Base-by-base conservation (phyloP, 768 basidiomycete species). In the Pleurotus citrinopileatus region DNA sequence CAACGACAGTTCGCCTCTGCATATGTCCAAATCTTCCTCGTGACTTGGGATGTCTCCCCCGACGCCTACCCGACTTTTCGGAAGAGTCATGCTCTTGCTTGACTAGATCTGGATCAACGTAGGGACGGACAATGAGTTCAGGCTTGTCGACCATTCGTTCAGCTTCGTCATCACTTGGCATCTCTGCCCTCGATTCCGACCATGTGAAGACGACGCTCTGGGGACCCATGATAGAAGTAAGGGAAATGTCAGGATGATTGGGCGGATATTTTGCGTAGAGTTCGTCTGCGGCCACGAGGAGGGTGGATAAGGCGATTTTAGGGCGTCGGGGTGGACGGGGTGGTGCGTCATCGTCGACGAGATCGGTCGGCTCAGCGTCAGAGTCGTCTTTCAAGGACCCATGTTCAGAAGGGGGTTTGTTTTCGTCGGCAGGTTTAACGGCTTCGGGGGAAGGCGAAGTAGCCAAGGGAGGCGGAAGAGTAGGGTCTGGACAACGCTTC, bases 191-290 rank as follows among this genome's bases (percentile, higher is more conserved):
- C 23, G 69, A 65, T 59, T 84, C 79, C 15, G 77, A 80, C 89
- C 89, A 93, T 7, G 91, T 91, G 64, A 77, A 81, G 47, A 90
- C 72, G 32, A 81, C 87, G 61, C 88, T 91, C 60, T 87, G 83
- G 1, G 87, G 88, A 7, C 91, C 91, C 79, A 93, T 83, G 44
- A 88, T 88, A 25, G 73, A 70, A 4, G 76, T 68, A 13, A 89
- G 70, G 2, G 59, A 63, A 10, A 92, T 70, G 0, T 66, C 70
- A 8, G 83, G 77, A 48, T 86, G 77, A 1, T 76, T 71, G 2
- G 87, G 86, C 3, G 89, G 87, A 65, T 78, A 86, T 17, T 63
- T 59, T n/a, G 64, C 58, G 45, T 78, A 81, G 10, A 92, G 80
- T 6, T 68, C 73, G 60, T 90, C 87, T 1, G 89, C 76, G 23